Conservation (phyloP, 768 basidiomycete genomes). For the Amyloporia xantha region DNA sequence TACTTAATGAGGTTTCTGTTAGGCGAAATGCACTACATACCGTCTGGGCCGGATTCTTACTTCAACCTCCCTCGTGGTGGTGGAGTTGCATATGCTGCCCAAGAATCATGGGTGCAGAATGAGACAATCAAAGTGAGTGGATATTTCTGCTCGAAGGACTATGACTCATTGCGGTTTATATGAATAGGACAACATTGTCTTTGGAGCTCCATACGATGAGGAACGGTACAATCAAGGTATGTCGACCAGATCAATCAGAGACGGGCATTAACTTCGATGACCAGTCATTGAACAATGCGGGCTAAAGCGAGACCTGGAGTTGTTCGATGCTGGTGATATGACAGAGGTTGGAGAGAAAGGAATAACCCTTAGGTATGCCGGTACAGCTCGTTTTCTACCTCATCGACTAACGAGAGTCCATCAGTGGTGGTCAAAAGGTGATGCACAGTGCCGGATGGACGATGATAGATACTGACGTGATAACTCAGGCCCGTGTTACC, state of each 20-base stretch:
- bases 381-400: slow-evolving; percentile 1
- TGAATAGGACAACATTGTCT: slow-evolving; percentile 43
- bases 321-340: slow-evolving; percentile 29
- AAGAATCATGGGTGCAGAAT: slow-evolving; percentile 45
- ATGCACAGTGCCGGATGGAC: no score
- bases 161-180: slow-evolving; percentile 56
- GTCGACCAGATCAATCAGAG: neutral
- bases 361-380: slow-evolving; percentile 20
- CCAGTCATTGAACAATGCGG: slow-evolving; percentile 33
- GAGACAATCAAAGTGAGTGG: slow-evolving; percentile 32
- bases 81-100: slow-evolving; percentile 45
- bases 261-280: neutral
- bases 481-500: slow-evolving; percentile 29
- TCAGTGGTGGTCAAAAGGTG: slow-evolving; percentile 43
- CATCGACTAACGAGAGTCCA: no score
- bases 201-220: slow-evolving; percentile 40
- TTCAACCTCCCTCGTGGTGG: slow-evolving; percentile 36
- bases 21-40: slow-evolving; percentile 48
- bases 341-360: slow-evolving; percentile 42
- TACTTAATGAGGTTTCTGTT: neutral
- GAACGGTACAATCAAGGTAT: slow-evolving; percentile 38
- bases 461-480: neutral
- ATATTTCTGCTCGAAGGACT: slow-evolving; percentile 33
- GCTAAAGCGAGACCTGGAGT: slow-evolving; percentile 23
- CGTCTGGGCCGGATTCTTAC: slow-evolving; percentile 27